Conservation (phyloP, 192 early-diverging fungal species). For the Diversispora epigaea region DNA sequence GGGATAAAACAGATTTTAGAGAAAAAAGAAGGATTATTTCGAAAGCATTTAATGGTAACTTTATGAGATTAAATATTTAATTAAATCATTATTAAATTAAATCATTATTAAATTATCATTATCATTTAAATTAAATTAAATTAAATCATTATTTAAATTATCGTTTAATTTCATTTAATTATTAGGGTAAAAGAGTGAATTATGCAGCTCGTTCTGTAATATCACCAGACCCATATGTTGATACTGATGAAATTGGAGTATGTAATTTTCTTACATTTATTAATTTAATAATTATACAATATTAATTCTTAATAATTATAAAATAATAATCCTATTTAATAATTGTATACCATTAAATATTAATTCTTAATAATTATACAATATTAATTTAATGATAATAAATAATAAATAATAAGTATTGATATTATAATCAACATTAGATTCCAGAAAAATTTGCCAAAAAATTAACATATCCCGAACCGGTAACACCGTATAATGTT, state of each 20-base stretch:
- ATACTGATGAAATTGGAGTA: conserved; percentile 94
- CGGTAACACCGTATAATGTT: conserved; percentile 95
- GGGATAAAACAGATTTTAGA: conserved; percentile 96
- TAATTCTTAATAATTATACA: too few relatives aligned
- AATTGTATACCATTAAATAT: too few relatives aligned
- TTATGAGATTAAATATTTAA: not conserved
- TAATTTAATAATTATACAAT: not conserved
- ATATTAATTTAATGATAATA: too few relatives aligned
- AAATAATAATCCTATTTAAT: too few relatives aligned
- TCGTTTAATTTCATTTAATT: not conserved
- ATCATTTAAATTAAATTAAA: not conserved
- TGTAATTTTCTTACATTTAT: not conserved
- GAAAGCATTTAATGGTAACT: conserved; percentile 95
- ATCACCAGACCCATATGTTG: conserved; percentile 95
- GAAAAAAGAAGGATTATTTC: conserved; percentile 99
- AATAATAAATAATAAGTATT: not conserved
- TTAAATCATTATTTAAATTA: not conserved
- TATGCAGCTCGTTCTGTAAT: conserved; percentile 98
- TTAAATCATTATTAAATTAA: not conserved
- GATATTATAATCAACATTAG: not conserved
- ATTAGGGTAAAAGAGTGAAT: conserved; percentile 94
- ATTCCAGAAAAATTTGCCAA: conserved; percentile 93
- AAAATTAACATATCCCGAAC: conserved; percentile 95
- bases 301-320: too few relatives aligned
- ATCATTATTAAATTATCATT: too few relatives aligned